Evolutionary conservation across 75 land plant species (phyloP).

Genomic region (Pinus albicaulis): DNA sequence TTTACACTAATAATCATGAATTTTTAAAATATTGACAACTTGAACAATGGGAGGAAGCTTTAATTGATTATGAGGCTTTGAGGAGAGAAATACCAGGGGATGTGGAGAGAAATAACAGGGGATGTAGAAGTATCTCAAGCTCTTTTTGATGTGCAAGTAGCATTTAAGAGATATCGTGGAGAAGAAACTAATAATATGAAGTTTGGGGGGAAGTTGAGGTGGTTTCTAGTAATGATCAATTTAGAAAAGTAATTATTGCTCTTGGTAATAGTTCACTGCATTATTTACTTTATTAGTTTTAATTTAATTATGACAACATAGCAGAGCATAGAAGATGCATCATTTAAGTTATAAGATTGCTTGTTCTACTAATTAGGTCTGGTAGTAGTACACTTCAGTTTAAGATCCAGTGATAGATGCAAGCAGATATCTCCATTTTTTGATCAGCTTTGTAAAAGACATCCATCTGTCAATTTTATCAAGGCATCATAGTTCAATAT

Average conservation of each 20-base stretch:
- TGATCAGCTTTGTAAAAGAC: slow-evolving; percentile 59
- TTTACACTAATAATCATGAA: not conserved
- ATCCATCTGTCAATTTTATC: slow-evolving; percentile 63
- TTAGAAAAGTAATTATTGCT: slow-evolving; percentile 32
- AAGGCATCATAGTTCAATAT: slow-evolving; percentile 37
- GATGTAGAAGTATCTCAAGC: slow-evolving; percentile 66
- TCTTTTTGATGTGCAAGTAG: slow-evolving; percentile 65
- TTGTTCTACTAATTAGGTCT: slow-evolving; percentile 40
- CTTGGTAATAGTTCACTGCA: slow-evolving; percentile 23
- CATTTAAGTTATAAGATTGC: not conserved
- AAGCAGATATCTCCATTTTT: slow-evolving; percentile 37
- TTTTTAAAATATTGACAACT: slow-evolving; percentile 30
- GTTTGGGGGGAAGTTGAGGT: slow-evolving; percentile 59
- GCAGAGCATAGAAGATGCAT: not conserved
- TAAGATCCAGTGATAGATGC: slow-evolving; percentile 33
- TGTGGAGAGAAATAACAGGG: too few species aligned
- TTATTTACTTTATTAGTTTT: slow-evolving; percentile 5
- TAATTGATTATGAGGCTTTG: slow-evolving; percentile 74
- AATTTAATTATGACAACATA: not conserved
- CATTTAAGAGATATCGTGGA: slow-evolving; percentile 53
- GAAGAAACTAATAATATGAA: slow-evolving; percentile 51
- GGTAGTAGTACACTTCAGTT: slow-evolving; percentile 64
- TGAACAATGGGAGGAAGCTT: slow-evolving; percentile 76
- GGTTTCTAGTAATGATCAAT: slow-evolving; percentile 45
- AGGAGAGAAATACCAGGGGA: slow-evolving; percentile 66